Evolutionary conservation across 306 rosid genomes (phyloP).

Genomic region (Styphnolobium japonicum): DNA sequence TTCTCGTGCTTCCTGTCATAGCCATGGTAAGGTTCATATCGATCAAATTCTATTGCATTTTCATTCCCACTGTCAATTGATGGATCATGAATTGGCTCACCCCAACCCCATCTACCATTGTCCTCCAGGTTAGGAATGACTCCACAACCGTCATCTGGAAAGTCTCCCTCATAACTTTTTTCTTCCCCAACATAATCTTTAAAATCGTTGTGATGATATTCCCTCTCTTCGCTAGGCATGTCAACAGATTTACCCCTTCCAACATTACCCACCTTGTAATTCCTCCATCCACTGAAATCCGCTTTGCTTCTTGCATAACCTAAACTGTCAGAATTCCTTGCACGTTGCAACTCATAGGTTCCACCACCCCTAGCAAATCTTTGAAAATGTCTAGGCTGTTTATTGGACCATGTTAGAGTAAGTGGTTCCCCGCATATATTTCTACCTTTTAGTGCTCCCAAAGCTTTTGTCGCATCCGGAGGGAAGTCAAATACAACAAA

Average conservation of each 20-base stretch:
- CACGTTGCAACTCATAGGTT: slow-evolving; percentile 17
- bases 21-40: slow-evolving; percentile 53
- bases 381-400: slow-evolving; percentile 45
- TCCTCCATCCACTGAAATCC: slow-evolving; percentile 34
- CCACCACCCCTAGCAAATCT: slow-evolving; percentile 37
- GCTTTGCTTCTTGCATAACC: slow-evolving; percentile 30
- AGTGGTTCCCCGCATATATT: slow-evolving; percentile 53
- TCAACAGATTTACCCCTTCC: slow-evolving; percentile 36
- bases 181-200: slow-evolving; percentile 36
- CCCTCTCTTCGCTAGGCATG: slow-evolving; percentile 30
- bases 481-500: slow-evolving; percentile 55
- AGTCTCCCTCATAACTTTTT: slow-evolving; percentile 26
- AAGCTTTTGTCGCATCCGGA: slow-evolving; percentile 52
- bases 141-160: slow-evolving; percentile 36
- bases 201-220: slow-evolving; percentile 12
- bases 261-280: slow-evolving; percentile 22
- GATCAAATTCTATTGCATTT: slow-evolving; percentile 39
- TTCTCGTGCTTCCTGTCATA: slow-evolving; percentile 39
- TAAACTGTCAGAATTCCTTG: slow-evolving; percentile 24
- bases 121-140: slow-evolving; percentile 32
- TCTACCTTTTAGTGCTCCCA: slow-evolving; percentile 56
- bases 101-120: slow-evolving; percentile 53
- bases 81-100: slow-evolving; percentile 35
- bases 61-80: slow-evolving; percentile 26
- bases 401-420: slow-evolving; percentile 56